phyloP scores from a whole-genome alignment of 768 basidiomycete species.

The Pleurotus pulmonarius region DNA sequence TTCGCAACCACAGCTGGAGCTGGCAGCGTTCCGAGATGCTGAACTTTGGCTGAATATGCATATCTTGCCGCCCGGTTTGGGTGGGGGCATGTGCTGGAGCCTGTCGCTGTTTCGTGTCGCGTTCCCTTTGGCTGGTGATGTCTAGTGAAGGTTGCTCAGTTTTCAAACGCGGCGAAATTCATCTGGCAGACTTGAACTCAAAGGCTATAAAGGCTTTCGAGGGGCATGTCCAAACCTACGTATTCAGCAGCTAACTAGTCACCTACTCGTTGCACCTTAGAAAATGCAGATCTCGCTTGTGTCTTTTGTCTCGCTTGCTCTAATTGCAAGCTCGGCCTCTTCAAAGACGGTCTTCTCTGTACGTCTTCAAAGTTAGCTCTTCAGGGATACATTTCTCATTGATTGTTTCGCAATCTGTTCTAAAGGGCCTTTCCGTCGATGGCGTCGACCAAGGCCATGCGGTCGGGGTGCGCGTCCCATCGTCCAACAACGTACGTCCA shows the following conservation, averaged over 20 bases:
- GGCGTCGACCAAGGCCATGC: conserved; percentile 43
- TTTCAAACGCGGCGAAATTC: no score
- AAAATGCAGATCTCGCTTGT: background rate
- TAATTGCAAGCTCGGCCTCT: conserved; percentile 17
- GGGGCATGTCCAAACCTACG: no score
- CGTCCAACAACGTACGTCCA: conserved; percentile 26
- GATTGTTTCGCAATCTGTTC: background rate
- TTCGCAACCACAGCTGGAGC: no score
- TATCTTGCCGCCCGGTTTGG: no score
- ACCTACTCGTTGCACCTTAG: background rate
- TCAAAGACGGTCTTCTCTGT: conserved; percentile 45
- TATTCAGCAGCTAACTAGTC: no score
- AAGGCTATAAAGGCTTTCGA: no score
- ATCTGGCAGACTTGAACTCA: no score
- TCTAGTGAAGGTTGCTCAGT: background rate
- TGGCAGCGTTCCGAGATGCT: no score
- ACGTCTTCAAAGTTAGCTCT: conserved; percentile 6
- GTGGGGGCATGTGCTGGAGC: background rate
- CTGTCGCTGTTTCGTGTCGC: background rate
- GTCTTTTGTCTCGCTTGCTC: background rate
- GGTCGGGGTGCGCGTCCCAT: conserved; percentile 40
- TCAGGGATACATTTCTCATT: background rate
- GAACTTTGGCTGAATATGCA: no score
- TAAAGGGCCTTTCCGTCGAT: conserved; percentile 39
- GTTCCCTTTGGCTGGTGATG: background rate